These are phyloP conservation scores for Aspergillus panamensis DNA, from an alignment of 495 filamentous ascomycete species.

Conservation along the genomic window DNA sequence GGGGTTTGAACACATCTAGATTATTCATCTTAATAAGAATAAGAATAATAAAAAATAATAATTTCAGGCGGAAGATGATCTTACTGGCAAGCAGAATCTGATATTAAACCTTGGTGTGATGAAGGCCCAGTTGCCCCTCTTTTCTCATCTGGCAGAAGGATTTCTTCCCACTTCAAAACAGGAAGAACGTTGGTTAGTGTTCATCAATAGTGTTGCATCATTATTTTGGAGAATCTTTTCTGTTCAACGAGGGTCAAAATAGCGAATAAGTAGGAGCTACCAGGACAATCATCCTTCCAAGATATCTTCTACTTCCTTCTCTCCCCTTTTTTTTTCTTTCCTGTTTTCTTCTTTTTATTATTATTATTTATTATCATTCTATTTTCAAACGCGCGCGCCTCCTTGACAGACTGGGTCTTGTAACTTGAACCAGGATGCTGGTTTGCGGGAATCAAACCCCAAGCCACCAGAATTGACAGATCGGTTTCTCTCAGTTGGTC, in stretches of 20 bases:
- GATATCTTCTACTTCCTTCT: neutral
- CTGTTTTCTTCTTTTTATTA: conserved; percentile 6
- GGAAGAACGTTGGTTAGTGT: neutral
- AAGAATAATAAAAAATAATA: neutral
- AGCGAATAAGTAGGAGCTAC: neutral
- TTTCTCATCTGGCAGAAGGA: conserved; percentile 1
- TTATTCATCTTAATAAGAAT: neutral
- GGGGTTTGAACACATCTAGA: neutral
- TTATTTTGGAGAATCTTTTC: neutral
- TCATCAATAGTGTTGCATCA: neutral
- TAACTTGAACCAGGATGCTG: conserved; percentile 15
- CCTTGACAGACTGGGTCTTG: conserved; percentile 15
- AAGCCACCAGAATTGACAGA: conserved; percentile 26
- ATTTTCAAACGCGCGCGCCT: conserved; percentile 15
- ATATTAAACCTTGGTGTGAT: conserved; percentile 2
- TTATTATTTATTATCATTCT: conserved; percentile 4
- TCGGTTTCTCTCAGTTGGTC: conserved; percentile 15
- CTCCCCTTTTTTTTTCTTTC: conserved; percentile 1
- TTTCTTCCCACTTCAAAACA: neutral
- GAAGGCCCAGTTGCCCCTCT: neutral
- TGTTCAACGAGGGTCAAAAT: neutral
- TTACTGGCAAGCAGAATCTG: neutral
- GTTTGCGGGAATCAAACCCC: conserved; percentile 16
- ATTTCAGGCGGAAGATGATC: neutral
- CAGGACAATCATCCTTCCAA: neutral